These are phyloP conservation scores for Aegilops umbellulata DNA, from an alignment of 176 grass and related monocot species.

Conservation along the genomic window DNA sequence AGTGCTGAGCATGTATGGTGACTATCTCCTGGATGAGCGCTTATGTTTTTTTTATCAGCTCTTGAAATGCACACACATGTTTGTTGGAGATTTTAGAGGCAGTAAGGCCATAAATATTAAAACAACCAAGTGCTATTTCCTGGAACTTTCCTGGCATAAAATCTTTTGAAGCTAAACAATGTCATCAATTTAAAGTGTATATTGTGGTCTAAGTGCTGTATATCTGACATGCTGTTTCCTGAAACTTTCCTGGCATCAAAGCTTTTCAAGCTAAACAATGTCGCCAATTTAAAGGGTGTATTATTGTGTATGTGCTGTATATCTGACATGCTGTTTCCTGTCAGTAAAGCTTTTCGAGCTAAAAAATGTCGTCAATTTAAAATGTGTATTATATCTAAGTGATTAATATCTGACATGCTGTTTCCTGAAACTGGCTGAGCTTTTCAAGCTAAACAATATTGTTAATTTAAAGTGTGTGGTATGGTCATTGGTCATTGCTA, in stretches of 20 bases:
- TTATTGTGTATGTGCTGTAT: not conserved
- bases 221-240: slow-evolving; percentile 6
- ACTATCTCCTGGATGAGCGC: not conserved
- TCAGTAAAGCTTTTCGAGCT: slow-evolving; percentile 12
- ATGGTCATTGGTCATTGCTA: not conserved
- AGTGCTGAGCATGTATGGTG: not conserved
- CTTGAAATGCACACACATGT: slow-evolving; percentile 19
- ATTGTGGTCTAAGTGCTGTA: not conserved
- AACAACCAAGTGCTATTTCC: not conserved
- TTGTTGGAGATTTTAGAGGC: slow-evolving; percentile 16
- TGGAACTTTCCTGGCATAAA: not conserved
- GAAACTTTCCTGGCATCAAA: slow-evolving; percentile 1
- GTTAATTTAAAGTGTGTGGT: not conserved
- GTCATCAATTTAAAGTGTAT: not conserved
- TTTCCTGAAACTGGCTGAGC: slow-evolving; percentile 20
- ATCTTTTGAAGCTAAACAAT: slow-evolving; percentile 19
- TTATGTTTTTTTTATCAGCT: not conserved
- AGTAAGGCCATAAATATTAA: not conserved
- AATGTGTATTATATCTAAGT: not conserved
- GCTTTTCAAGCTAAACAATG: slow-evolving; percentile 20
- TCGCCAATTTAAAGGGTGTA: not conserved
- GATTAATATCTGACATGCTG: slow-evolving; percentile 14
- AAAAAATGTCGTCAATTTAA: slow-evolving; percentile 8
- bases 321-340: slow-evolving; percentile 31
- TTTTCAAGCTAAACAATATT: slow-evolving; percentile 1